Evolutionary conservation across 2,329 filamentous ascomycete species (phyloP), one percentile per base, ranked within the genome.

Genomic region (Alternaria arbusti): DNA sequence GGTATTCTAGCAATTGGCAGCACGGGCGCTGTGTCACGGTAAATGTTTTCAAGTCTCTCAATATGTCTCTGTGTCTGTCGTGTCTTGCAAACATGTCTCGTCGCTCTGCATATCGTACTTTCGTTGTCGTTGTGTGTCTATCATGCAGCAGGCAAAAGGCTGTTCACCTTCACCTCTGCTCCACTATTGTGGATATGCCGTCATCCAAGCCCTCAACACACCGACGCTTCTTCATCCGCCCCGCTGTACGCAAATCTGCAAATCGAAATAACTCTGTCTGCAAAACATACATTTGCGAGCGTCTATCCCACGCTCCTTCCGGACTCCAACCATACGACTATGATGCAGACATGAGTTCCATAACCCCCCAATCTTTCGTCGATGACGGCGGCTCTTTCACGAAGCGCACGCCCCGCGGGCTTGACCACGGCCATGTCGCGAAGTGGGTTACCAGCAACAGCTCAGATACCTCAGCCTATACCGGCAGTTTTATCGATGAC

Each of bases 401-500:
- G 5, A 46, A 61, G 5, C 72, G 71, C 62, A 59, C 67, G 43
- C 70, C 69, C 17, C 59, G 36, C 20, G 36, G 45, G n/a, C 45
- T 57, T 15, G 11, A 50, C 15, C 44, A 44, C 15, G 20, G 62
- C 13, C 59, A 67, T 20, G 59, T 70, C 17, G 20, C 65, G 11
- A 43, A 55, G 13, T 72, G 71, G 71, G 32, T 70, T 30, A 13
- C 60, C 9, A 23, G 10, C n/a, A 51, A 58, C 25, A 30, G 22
- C n/a, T 59, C 67, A 17, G 30, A 59, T 4, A 36, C 54, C 11
- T 71, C 71, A 9, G 36, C 54, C 3, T 74, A 74, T 51, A 72
- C 70, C 5, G 67, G 69, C 17, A 76, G 74, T 59, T 77, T 66
- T 50, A 25, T 77, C 30, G 76, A 78, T 59, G 75, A 78, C 49